Conservation (phyloP, 345 rosid genomes). For the Gossypium raimondii region DNA sequence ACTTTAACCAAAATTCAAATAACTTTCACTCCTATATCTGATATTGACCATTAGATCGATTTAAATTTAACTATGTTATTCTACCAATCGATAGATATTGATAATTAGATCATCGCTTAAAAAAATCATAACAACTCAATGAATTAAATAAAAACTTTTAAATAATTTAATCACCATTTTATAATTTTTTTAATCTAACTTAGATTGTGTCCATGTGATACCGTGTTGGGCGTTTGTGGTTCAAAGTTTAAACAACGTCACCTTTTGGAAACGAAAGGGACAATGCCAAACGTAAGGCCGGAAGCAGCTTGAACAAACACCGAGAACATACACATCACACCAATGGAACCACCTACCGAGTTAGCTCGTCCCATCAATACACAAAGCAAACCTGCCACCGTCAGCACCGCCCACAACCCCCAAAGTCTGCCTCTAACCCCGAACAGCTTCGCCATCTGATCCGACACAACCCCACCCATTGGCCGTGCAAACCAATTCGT, state of each 20-base stretch:
- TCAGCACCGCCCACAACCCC: conserved; percentile 72
- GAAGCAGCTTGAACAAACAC: conserved; percentile 78
- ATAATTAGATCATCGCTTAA: no score
- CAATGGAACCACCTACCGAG: conserved; percentile 52
- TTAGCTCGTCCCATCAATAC: conserved; percentile 53
- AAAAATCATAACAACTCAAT: neutral
- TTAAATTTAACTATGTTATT: fast-evolving
- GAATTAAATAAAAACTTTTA: no score
- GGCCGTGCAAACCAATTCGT: conserved; percentile 67
- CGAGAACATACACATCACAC: conserved; percentile 59
- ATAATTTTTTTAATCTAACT: no score
- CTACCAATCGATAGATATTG: fast-evolving
- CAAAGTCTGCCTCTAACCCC: conserved; percentile 85
- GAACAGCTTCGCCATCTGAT: conserved; percentile 44
- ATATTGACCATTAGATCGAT: no score
- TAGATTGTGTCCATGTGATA: no score
- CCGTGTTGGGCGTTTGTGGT: no score
- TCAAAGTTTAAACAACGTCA: no score
- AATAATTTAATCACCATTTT: no score
- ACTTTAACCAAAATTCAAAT: no score
- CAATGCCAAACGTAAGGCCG: conserved; percentile 79
- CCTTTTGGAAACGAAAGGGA: conserved; percentile 82
- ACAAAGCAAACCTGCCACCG: conserved; percentile 61
- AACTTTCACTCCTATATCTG: fast-evolving
- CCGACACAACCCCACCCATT: conserved; percentile 67